Percentiles rank a stretch among this genome's conserved stretches.
phyloP scores from a whole-genome alignment of 352 stramenopile species.

The Aphanomyces cochlioides region DNA sequence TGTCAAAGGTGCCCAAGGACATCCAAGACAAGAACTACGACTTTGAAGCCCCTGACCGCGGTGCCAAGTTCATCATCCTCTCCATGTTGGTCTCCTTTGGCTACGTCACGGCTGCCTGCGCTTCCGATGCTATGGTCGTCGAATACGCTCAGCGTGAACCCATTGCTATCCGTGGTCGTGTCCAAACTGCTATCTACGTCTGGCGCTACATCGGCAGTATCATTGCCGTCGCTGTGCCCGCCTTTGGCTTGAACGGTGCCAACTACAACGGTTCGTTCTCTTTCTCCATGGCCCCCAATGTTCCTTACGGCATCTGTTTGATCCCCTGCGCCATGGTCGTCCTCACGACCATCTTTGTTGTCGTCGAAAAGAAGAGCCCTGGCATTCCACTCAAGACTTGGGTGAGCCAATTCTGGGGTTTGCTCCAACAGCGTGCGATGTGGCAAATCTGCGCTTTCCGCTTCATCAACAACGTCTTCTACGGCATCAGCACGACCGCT shows the following conservation, averaged over 20 bases:
- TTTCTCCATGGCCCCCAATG: slow-evolving; percentile 34
- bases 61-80: slow-evolving; percentile 49
- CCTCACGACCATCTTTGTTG: slow-evolving; percentile 44
- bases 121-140: slow-evolving; percentile 48
- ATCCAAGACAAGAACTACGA: slow-evolving; percentile 43
- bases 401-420: slow-evolving; percentile 55
- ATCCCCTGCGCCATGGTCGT: slow-evolving; percentile 35
- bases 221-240: slow-evolving; percentile 6
- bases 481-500: slow-evolving; percentile 41
- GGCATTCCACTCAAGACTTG: slow-evolving; percentile 36
- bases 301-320: slow-evolving; percentile 34
- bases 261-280: slow-evolving; percentile 46
- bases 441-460: slow-evolving; percentile 54
- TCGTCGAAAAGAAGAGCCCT: slow-evolving; percentile 42
- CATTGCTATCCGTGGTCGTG: slow-evolving; percentile 34
- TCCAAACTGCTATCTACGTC: slow-evolving; percentile 43
- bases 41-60: slow-evolving; percentile 38
- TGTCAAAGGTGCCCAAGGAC: slow-evolving; percentile 19
- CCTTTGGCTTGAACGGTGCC: slow-evolving; percentile 46
- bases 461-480: slow-evolving; percentile 53
- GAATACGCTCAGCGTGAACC: slow-evolving; percentile 44
- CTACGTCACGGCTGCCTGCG: slow-evolving; percentile 65
- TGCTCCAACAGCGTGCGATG: slow-evolving; percentile 65
- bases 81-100: slow-evolving; percentile 59
- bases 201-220: slow-evolving; percentile 23